Conservation (phyloP, 2,329 filamentous ascomycete species). For the Arthrobotrys pseudoclavata region DNA sequence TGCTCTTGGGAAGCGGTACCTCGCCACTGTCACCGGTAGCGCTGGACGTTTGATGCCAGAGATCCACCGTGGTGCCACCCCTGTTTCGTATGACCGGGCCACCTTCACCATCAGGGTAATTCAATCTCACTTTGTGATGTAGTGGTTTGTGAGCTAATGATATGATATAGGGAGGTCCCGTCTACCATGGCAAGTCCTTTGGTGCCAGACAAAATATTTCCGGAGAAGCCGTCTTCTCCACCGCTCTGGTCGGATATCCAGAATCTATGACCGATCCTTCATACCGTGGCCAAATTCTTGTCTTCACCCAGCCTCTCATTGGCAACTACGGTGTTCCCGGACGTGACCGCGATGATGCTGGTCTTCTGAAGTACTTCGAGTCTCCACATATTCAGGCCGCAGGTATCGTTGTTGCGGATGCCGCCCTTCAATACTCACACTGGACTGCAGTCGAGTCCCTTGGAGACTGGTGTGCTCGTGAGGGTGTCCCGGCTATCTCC, state of each 20-base stretch:
- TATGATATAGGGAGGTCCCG: conserved; percentile 81
- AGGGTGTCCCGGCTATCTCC: conserved; percentile 95
- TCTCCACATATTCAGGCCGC: conserved; percentile 97
- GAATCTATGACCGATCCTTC: conserved; percentile 93
- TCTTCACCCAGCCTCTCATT: conserved; percentile 97
- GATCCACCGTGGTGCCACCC: conserved; percentile 73
- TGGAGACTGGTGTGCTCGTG: conserved; percentile 92
- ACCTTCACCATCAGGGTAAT: conserved; percentile 91
- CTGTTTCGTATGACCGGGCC: conserved; percentile 80
- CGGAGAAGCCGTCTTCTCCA: conserved; percentile 98
- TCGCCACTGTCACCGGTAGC: conserved; percentile 78
- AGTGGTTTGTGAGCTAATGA: conserved; percentile 60
- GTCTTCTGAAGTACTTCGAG: conserved; percentile 97
- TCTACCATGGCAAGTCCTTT: conserved; percentile 96
- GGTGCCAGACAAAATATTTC: conserved; percentile 97
- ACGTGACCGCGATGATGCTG: conserved; percentile 83
- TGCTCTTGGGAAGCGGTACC: conserved; percentile 68
- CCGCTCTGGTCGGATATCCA: conserved; percentile 95
- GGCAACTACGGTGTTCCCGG: conserved; percentile 99
- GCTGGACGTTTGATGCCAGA: conserved; percentile 77
- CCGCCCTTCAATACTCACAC: conserved; percentile 93
- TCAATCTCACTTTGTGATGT: not conserved
- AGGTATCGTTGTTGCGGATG: conserved; percentile 95
- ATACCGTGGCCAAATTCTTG: conserved; percentile 93
- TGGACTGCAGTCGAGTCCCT: conserved; percentile 98